Percentiles rank a stretch among this genome's conserved stretches.
Evolutionary conservation across 257 asterid genomes (phyloP).

Genomic region (Knoxia roxburghii): DNA sequence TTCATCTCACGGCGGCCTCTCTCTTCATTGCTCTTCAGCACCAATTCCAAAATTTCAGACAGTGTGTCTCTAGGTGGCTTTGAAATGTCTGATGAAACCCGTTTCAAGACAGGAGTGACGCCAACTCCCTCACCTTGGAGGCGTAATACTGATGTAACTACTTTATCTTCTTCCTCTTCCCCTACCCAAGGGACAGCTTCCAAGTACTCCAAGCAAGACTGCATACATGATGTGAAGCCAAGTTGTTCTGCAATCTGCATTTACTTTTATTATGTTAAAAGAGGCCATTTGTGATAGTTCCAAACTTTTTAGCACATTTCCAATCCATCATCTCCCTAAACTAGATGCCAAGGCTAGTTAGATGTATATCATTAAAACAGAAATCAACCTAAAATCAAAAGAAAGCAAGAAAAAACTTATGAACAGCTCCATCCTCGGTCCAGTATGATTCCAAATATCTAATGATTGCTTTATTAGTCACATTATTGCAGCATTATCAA

Average conservation of each 20-base stretch:
- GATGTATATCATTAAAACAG: neutral
- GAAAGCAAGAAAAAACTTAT: neutral
- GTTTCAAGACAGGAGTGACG: conserved; percentile 68
- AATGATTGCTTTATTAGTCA: neutral
- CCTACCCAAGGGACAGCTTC: conserved; percentile 99
- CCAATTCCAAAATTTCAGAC: conserved; percentile 63
- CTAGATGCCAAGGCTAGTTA: neutral
- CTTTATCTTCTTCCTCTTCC: conserved; percentile 90
- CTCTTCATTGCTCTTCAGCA: conserved; percentile 82
- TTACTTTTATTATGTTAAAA: conserved; percentile 12
- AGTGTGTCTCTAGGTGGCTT: conserved; percentile 61
- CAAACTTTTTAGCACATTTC: neutral
- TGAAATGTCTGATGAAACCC: conserved; percentile 57
- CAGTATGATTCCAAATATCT: neutral
- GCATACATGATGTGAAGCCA: conserved; percentile 60
- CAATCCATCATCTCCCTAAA: neutral
- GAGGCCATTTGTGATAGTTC: neutral
- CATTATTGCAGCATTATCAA: neutral
- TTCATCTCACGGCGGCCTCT: conserved; percentile 87
- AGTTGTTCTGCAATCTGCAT: conserved; percentile 70
- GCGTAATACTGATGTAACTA: conserved; percentile 54
- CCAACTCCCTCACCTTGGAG: conserved; percentile 64
- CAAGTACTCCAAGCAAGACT: conserved; percentile 77
- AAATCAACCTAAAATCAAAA: neutral
- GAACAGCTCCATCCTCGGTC: neutral